Evolutionary conservation across 2,329 filamentous ascomycete species (phyloP).

Genomic region (Penicillium corylophilum): DNA sequence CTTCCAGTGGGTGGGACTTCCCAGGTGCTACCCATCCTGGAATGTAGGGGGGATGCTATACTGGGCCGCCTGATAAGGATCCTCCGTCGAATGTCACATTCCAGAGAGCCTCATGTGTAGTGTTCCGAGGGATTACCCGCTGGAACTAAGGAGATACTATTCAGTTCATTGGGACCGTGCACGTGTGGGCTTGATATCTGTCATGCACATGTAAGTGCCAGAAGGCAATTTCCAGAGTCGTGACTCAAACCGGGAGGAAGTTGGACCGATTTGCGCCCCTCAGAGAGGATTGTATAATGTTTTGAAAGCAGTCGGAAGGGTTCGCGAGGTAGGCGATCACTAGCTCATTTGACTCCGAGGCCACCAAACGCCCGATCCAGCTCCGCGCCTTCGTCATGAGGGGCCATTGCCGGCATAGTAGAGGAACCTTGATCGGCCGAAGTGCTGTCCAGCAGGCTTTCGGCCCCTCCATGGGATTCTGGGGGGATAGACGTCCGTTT

Average conservation of each 20-base stretch:
- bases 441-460: slow-evolving; percentile 41
- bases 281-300: neutral
- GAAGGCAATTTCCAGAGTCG: neutral
- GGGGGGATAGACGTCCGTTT: slow-evolving; percentile 22
- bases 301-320: neutral
- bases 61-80: neutral
- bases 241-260: neutral
- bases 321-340: neutral
- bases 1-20: slow-evolving; percentile 19
- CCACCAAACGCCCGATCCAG: slow-evolving; percentile 55
- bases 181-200: neutral
- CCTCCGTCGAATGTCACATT: neutral
- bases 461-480: slow-evolving; percentile 13
- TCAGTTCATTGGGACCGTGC: neutral
- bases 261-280: neutral
- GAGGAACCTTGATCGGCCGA: slow-evolving; percentile 33
- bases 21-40: neutral
- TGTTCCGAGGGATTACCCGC: neutral
- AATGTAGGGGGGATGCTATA: neutral
- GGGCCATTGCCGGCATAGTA: slow-evolving; percentile 40
- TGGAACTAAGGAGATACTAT: neutral
- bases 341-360: slow-evolving; percentile 44
- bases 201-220: neutral
- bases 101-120: neutral
- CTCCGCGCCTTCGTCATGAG: slow-evolving; percentile 51